Evolutionary conservation across 352 stramenopile species (phyloP).

Genomic region (Saprolegnia diclina): DNA sequence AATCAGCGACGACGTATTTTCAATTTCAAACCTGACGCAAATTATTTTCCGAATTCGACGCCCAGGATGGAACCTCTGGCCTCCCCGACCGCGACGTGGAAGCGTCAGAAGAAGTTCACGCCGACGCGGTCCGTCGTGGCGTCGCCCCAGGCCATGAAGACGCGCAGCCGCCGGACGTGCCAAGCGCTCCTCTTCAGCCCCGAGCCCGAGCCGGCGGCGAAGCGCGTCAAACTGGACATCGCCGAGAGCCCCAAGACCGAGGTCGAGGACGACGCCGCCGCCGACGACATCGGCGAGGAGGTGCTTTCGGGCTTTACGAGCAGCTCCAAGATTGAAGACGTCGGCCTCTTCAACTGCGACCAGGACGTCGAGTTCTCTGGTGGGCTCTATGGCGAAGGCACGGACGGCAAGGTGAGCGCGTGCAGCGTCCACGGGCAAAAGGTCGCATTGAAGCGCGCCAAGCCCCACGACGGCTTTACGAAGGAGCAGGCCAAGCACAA

Average conservation of each 20-base stretch:
- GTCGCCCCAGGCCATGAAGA: constrained; percentile 21
- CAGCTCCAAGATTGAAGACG: constrained; percentile 75
- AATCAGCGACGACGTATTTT: not conserved
- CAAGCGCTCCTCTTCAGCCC: constrained; percentile 13
- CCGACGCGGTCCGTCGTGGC: constrained; percentile 20
- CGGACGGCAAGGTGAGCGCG: constrained; percentile 69
- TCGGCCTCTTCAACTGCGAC: constrained; percentile 80
- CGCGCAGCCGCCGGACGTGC: constrained; percentile 15
- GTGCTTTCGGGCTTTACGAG: constrained; percentile 49
- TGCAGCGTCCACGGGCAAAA: constrained; percentile 75
- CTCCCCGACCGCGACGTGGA: constrained; percentile 26
- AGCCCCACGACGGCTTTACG: constrained; percentile 67
- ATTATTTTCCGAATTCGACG: not conserved
- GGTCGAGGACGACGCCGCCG: constrained; percentile 4
- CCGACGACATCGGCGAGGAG: constrained; percentile 15
- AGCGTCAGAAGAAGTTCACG: constrained; percentile 29
- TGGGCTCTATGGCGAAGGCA: constrained; percentile 78
- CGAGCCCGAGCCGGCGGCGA: constrained; percentile 7
- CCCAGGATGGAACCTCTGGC: constrained; percentile 13
- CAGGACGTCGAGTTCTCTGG: constrained; percentile 73
- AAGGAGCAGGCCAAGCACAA: constrained; percentile 74
- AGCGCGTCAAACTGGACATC: not conserved
- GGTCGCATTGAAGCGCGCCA: constrained; percentile 73
- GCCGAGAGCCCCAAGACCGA: constrained; percentile 18
- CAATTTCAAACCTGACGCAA: constrained; percentile 9